Evolutionary conservation across 805 yeast species (phyloP).

Genomic region (Ogataea polymorpha): DNA sequence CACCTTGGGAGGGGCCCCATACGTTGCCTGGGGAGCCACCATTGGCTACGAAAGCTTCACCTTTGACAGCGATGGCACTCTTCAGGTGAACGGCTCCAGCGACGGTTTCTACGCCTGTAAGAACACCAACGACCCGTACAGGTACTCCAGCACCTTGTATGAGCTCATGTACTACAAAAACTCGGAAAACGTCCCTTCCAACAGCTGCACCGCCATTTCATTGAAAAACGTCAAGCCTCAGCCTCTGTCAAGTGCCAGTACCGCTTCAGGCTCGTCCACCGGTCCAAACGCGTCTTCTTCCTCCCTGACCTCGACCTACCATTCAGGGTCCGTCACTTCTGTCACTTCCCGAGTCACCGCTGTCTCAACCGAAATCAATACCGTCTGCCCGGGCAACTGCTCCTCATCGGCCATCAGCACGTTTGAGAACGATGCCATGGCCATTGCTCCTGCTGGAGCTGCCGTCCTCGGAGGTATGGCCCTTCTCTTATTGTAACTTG

Average conservation of each 20-base stretch:
- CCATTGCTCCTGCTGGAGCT: neutral
- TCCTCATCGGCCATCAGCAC: slow-evolving; percentile 6
- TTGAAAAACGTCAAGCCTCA: neutral
- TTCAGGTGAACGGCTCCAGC: slow-evolving; percentile 32
- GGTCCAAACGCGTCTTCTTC: neutral
- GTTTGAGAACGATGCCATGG: slow-evolving; percentile 9
- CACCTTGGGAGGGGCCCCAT: slow-evolving; percentile 2
- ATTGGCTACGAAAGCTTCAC: slow-evolving; percentile 4
- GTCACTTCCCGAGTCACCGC: slow-evolving; percentile 6
- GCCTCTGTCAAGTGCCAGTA: no score
- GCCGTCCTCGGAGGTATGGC: slow-evolving; percentile 14
- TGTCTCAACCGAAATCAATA: neutral
- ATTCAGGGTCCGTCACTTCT: slow-evolving; percentile 3
- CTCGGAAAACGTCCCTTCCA: slow-evolving; percentile 20
- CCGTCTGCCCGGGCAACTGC: slow-evolving; percentile 5
- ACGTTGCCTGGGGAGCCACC: slow-evolving; percentile 9
- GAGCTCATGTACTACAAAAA: slow-evolving; percentile 27
- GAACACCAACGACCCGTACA: slow-evolving; percentile 44
- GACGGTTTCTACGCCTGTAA: slow-evolving; percentile 40
- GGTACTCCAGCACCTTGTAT: slow-evolving; percentile 31
- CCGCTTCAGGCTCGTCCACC: no score
- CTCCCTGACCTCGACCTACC: neutral
- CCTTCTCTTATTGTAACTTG: slow-evolving; percentile 10
- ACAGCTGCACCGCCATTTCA: slow-evolving; percentile 3
- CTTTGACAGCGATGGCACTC: slow-evolving; percentile 22